Conservation (phyloP, 306 rosid genomes). For the Abrus pulchellus region DNA sequence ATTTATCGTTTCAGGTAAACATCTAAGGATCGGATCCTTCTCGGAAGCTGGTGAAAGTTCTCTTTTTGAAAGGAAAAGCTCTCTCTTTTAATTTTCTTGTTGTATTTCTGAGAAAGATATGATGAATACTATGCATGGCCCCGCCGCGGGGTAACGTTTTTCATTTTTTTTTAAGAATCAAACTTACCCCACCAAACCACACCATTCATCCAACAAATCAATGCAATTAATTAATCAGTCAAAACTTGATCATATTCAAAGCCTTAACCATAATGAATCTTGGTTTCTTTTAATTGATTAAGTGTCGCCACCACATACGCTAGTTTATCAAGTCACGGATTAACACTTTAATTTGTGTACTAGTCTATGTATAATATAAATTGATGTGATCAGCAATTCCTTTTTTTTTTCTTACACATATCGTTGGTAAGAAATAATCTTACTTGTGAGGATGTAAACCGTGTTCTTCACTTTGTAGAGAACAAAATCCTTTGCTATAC, state of each 20-base stretch:
- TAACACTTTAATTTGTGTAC: background rate
- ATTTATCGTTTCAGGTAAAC: constrained; percentile 39
- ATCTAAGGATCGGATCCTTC: constrained; percentile 71
- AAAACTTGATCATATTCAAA: constrained; percentile 48
- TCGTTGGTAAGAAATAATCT: background rate
- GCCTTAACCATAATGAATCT: constrained; percentile 18
- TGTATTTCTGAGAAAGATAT: constrained; percentile 55
- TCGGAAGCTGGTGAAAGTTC: constrained; percentile 72
- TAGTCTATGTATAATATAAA: background rate
- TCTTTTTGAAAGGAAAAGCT: constrained; percentile 64
- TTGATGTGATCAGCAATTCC: background rate
- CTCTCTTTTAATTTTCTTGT: constrained; percentile 50
- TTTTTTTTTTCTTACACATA: background rate
- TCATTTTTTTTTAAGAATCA: constrained; percentile 23
- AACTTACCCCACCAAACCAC: constrained; percentile 48
- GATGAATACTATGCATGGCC: constrained; percentile 47
- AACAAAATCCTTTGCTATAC: background rate
- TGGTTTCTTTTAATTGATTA: constrained; percentile 36
- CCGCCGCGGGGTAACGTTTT: constrained; percentile 35
- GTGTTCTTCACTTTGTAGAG: background rate
- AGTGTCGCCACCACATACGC: constrained; percentile 27
- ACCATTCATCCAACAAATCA: constrained; percentile 44
- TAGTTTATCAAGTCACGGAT: background rate
- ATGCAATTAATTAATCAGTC: constrained; percentile 44
- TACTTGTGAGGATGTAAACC: background rate